Base-by-base conservation (phyloP, 148 eudicot genomes). In the Cornus suecica region DNA sequence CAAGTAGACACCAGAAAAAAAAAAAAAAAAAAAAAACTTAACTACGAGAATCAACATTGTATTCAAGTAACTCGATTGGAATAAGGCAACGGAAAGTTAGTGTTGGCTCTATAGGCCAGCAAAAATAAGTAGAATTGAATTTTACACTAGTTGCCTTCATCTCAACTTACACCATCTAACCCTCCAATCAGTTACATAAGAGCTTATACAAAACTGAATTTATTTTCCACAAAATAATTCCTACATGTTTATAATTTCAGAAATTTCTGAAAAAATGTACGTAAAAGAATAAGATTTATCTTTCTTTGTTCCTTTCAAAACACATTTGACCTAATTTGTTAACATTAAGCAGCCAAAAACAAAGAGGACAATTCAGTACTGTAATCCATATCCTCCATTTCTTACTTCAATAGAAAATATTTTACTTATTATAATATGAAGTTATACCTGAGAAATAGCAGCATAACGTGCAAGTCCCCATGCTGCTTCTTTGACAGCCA, bases 381-480 rank as follows among this genome's bases (percentile, higher is more conserved):
- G 2, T 48, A 48, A 13, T 16, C 13, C 13, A 26, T 15, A 69
- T 41, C n/a, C 32, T 41, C 31, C 14, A 25, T 45, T 9, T 23
- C 54, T 26, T 24, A 45, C 58, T 26, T 32, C 23, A 69, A 22
- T 3, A 48, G 32, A 48, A 30, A 48, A 18, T 4, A 16, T 48
- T 48, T 48, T 16, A 48, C 18, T 48, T 13, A 27, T 37, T 28
- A 29, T 0, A 11, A 37, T 1, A 6, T 1, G 42, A 37, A 26
- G 31, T 37, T 52, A 37, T 20, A 90, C 99, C 97, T 92, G 97
- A 78, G 99, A 92, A 74, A 94, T 89, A 64, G 94, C 94, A 77
- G 99, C 99, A 81, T 94, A 94, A 68, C 97, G 97, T 76, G 99
- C 99, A 79, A 94, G 97, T 60, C 99, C 99, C 99, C 99, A 94